These are phyloP conservation scores for Microbotryomycetes sp. DNA, from an alignment of 1,284 basidiomycete genomes.

Conservation along the genomic window DNA sequence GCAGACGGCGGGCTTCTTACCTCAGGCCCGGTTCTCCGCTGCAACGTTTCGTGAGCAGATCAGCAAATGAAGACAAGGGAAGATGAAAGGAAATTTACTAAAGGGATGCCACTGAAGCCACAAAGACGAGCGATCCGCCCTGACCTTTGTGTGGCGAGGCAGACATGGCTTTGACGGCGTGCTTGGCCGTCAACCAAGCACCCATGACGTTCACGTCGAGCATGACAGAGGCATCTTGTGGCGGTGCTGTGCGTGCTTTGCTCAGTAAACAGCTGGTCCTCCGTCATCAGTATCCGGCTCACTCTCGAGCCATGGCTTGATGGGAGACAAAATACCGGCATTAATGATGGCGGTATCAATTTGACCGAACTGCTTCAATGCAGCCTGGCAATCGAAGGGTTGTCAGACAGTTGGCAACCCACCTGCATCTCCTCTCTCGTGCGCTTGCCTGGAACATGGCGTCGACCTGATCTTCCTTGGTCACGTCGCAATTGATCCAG, in stretches of 20 bases:
- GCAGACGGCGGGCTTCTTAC: background rate
- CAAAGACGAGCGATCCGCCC: constrained; percentile 1
- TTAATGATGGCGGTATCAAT: constrained; percentile 8
- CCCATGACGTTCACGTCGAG: constrained; percentile 4
- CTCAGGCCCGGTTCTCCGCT: background rate
- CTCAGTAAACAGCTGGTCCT: no score
- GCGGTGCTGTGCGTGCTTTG: background rate
- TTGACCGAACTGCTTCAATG: constrained; percentile 2
- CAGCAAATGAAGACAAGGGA: background rate
- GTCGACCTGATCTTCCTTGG: constrained; percentile 1
- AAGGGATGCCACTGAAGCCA: background rate
- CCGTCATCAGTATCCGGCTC: no score
- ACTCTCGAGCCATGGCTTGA: constrained; percentile 5
- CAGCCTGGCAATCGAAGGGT: background rate
- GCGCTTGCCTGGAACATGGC: constrained; percentile 1
- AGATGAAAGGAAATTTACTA: background rate
- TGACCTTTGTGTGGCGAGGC: background rate
- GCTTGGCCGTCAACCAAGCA: constrained; percentile 3
- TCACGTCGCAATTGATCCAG: constrained; percentile 7
- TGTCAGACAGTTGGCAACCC: no score
- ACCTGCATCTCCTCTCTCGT: no score
- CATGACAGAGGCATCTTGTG: background rate
- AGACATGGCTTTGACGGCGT: constrained; percentile 3
- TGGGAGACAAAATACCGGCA: constrained; percentile 1
- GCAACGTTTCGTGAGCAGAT: background rate